A percentile compares a stretch with the other conserved stretches of the same genome.
Conservation (phyloP, 2,329 filamentous ascomycete species). For the Myriosclerotinia duriaeana region DNA sequence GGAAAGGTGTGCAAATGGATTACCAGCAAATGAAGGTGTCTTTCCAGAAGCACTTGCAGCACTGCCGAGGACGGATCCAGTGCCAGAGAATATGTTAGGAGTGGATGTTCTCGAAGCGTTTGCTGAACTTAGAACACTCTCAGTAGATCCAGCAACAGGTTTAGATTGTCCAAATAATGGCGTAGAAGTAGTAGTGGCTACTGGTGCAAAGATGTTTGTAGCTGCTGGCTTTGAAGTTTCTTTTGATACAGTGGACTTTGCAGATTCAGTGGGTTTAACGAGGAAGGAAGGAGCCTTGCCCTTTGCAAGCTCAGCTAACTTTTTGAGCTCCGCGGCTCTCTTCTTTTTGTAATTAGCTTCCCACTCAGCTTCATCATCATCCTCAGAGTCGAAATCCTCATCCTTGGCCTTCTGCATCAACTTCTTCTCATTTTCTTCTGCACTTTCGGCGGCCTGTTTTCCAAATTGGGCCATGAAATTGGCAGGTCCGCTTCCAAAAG, state of each 20-base stretch:
- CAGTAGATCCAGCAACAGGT: slow-evolving; percentile 42
- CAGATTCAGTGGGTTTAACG: slow-evolving; percentile 15
- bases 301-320: slow-evolving; percentile 31
- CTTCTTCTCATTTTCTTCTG: slow-evolving; percentile 32
- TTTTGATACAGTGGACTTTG: slow-evolving; percentile 8
- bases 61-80: slow-evolving; percentile 36
- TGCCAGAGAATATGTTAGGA: slow-evolving; percentile 32
- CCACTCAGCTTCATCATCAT: slow-evolving; percentile 37
- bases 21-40: slow-evolving; percentile 39
- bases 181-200: slow-evolving; percentile 19
- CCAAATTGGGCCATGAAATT: slow-evolving; percentile 37
- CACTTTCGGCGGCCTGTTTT: slow-evolving; percentile 29
- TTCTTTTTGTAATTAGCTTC: slow-evolving; percentile 32
- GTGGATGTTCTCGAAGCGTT: slow-evolving; percentile 36
- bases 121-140: slow-evolving; percentile 31
- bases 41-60: slow-evolving; percentile 29
- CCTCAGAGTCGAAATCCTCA: slow-evolving; percentile 38
- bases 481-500: slow-evolving; percentile 30
- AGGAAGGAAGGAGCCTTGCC: slow-evolving; percentile 29
- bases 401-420: slow-evolving; percentile 36
- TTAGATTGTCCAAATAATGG: slow-evolving; percentile 41
- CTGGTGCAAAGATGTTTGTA: not conserved
- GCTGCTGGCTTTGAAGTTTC: slow-evolving; percentile 17
- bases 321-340: slow-evolving; percentile 28
- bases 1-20: slow-evolving; percentile 62